Percentiles rank a stretch among this genome's conserved stretches.
Evolutionary conservation across 2,329 filamentous ascomycete genomes (phyloP).

Genomic region (Acrocalymma vagum): DNA sequence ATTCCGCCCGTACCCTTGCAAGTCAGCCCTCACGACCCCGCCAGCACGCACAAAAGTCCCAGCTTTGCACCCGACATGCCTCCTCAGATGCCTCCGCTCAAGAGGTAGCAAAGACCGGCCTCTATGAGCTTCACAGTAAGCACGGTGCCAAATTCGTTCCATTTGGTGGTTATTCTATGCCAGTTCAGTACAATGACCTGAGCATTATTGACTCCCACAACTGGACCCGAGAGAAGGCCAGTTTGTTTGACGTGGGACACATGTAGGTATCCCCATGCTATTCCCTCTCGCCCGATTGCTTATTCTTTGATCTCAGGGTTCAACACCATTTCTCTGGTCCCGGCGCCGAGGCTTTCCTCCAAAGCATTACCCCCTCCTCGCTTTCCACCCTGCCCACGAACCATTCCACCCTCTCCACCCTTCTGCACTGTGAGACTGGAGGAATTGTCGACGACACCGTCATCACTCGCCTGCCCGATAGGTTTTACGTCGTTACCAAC

Average conservation of each 20-base stretch:
- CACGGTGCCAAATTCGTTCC: constrained; percentile 93
- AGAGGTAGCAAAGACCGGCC: constrained; percentile 67
- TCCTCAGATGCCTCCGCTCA: constrained; percentile 35
- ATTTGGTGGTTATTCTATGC: constrained; percentile 95
- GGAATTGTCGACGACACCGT: constrained; percentile 96
- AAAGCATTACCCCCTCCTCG: constrained; percentile 82
- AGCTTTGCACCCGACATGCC: constrained; percentile 33
- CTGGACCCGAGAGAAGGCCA: constrained; percentile 88
- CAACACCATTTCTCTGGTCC: constrained; percentile 87
- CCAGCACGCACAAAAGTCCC: constrained; percentile 23
- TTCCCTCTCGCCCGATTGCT: background rate
- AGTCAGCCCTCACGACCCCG: constrained; percentile 33
- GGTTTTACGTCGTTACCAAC: constrained; percentile 95
- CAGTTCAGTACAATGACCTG: constrained; percentile 82
- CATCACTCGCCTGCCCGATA: constrained; percentile 73
- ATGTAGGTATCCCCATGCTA: constrained; percentile 69
- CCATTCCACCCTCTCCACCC: constrained; percentile 82
- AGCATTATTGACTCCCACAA: constrained; percentile 85
- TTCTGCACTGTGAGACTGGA: constrained; percentile 77
- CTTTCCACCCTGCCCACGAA: constrained; percentile 70
- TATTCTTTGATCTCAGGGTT: constrained; percentile 55
- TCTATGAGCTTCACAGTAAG: constrained; percentile 80
- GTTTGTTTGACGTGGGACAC: constrained; percentile 94
- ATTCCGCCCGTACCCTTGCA: constrained; percentile 20
- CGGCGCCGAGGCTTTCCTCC: constrained; percentile 81